These are phyloP conservation scores for Calonectria honghensis DNA, from an alignment of 2,329 filamentous ascomycete species.

Conservation along the genomic window DNA sequence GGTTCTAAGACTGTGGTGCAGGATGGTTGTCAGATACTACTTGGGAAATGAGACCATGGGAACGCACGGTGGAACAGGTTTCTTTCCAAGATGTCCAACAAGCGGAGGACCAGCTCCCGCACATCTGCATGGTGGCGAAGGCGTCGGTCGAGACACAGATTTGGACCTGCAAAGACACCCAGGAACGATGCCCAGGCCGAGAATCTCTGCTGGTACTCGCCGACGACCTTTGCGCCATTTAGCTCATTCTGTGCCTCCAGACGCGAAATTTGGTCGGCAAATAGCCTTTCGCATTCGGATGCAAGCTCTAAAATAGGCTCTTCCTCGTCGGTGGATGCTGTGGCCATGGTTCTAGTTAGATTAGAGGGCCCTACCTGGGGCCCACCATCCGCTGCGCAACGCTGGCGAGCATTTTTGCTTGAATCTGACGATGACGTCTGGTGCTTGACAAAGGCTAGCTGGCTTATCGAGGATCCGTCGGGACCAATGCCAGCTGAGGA, in stretches of 20 bases:
- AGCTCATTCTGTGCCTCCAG: not conserved
- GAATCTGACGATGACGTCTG: not conserved
- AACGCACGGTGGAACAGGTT: conserved; percentile 12
- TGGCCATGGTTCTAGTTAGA: not conserved
- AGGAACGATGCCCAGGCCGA: conserved; percentile 20
- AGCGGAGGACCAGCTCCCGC: conserved; percentile 19
- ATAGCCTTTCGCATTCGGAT: conserved; percentile 20
- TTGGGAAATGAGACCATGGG: not conserved
- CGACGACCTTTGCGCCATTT: conserved; percentile 25
- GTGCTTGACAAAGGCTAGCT: not conserved
- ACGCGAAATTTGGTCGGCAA: conserved; percentile 6
- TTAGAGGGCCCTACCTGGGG: not conserved
- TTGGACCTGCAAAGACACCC: conserved; percentile 21
- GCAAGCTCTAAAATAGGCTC: conserved; percentile 27
- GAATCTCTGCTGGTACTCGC: conserved; percentile 19
- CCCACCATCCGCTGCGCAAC: not conserved
- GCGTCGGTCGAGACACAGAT: conserved; percentile 24
- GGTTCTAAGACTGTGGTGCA: not conserved
- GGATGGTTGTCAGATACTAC: no score
- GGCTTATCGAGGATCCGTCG: not conserved
- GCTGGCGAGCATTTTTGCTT: not conserved
- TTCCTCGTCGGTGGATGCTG: not conserved
- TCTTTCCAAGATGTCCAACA: conserved; percentile 14
- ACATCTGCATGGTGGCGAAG: conserved; percentile 21
- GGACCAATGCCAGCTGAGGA: not conserved